A percentile compares a stretch with the other conserved stretches of the same genome.
phyloP scores from a whole-genome alignment of 345 rosid genomes.

The Aurinia saxatilis region DNA sequence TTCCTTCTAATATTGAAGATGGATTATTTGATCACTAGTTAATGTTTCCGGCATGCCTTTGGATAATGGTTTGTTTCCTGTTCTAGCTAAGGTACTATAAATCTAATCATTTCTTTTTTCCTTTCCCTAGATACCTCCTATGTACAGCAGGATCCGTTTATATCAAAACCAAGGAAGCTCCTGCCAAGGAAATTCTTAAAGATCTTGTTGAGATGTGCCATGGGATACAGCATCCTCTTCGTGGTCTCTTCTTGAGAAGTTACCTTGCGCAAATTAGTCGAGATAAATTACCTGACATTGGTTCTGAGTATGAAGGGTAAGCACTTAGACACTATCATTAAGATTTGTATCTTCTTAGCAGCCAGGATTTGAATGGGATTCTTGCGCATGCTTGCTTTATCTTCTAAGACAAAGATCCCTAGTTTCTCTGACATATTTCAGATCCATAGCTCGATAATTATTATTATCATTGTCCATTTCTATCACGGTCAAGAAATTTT shows the following conservation, averaged over 20 bases:
- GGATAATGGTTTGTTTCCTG: neutral
- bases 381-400: neutral
- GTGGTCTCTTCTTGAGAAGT: constrained; percentile 97
- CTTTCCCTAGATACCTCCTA: constrained; percentile 67
- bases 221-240: constrained; percentile 96
- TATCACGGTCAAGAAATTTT: neutral
- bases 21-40: neutral
- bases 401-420: neutral
- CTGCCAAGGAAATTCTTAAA: constrained; percentile 93
- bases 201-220: constrained; percentile 99
- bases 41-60: neutral
- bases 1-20: neutral
- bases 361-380: neutral
- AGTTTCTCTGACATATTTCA: neutral
- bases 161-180: constrained; percentile 96
- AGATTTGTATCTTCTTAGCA: constrained; percentile 1
- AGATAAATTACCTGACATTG: constrained; percentile 92
- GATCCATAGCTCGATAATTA: neutral
- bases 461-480: neutral
- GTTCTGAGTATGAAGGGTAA: constrained; percentile 98
- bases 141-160: constrained; percentile 98
- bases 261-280: constrained; percentile 94
- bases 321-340: constrained; percentile 9
- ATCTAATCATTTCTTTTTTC: neutral
- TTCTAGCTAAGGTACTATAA: neutral